phyloP scores from a whole-genome alignment of 2,329 filamentous ascomycete species.

The Hypomyces rosellus region DNA sequence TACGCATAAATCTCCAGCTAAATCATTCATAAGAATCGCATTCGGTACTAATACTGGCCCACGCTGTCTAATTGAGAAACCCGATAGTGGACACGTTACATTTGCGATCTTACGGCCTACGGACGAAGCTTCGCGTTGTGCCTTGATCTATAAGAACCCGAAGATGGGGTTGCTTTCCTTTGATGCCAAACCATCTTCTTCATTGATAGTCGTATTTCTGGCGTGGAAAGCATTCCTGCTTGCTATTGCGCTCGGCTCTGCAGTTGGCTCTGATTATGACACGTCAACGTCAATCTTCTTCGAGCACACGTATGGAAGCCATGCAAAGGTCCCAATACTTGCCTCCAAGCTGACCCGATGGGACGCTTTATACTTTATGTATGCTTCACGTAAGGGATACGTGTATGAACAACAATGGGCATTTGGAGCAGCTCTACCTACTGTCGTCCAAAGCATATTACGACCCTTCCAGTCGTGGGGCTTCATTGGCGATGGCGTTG shows the following conservation, averaged over 20 bases:
- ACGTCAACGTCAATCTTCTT: slow-evolving; percentile 59
- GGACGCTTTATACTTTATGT: slow-evolving; percentile 74
- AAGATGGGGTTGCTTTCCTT: slow-evolving; percentile 4
- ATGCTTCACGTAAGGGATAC: slow-evolving; percentile 56
- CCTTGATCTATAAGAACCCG: not conserved
- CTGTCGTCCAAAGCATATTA: slow-evolving; percentile 32
- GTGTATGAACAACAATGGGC: slow-evolving; percentile 82
- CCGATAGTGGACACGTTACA: not conserved
- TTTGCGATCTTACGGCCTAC: not conserved
- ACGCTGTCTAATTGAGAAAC: no score
- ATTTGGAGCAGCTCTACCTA: slow-evolving; percentile 53
- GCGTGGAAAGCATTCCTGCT: slow-evolving; percentile 64
- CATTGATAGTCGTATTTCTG: slow-evolving; percentile 38
- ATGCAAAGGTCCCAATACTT: slow-evolving; percentile 38
- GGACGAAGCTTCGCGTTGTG: not conserved
- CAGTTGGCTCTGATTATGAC: slow-evolving; percentile 62
- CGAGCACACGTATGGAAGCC: slow-evolving; percentile 25
- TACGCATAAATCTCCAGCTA: no score
- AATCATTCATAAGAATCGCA: no score
- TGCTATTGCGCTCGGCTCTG: slow-evolving; percentile 47
- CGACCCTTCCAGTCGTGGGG: slow-evolving; percentile 23
- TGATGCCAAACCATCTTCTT: slow-evolving; percentile 16
- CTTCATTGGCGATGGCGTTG: slow-evolving; percentile 11
- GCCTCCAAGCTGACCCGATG: slow-evolving; percentile 61
- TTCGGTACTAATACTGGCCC: no score